These are phyloP conservation scores for Acer yangbiense DNA, from an alignment of 345 rosid species.

Conservation along the genomic window DNA sequence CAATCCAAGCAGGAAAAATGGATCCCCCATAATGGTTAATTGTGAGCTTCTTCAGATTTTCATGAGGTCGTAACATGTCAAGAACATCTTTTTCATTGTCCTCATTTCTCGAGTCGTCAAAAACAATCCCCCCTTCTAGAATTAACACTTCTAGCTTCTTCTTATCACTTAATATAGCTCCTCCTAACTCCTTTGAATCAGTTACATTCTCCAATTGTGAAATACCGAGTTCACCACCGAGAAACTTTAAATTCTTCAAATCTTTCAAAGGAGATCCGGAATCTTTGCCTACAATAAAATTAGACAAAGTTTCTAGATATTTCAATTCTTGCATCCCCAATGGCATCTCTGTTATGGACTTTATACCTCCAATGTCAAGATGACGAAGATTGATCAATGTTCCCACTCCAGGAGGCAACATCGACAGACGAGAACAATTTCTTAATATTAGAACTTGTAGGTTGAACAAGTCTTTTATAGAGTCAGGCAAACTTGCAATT, in stretches of 20 bases:
- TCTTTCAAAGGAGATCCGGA: not conserved
- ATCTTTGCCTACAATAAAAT: not conserved
- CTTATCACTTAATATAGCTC: not conserved
- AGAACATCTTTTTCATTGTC: not conserved
- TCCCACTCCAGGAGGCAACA: not conserved
- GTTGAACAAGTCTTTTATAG: not conserved
- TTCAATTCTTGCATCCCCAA: not conserved
- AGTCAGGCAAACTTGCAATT: not conserved
- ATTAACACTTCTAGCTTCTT: not conserved
- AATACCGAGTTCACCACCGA: not conserved
- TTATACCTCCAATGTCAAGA: conserved; percentile 11
- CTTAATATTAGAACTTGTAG: conserved; percentile 5
- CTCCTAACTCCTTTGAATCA: not conserved
- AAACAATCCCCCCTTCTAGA: not conserved
- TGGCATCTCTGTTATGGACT: not conserved
- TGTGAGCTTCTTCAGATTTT: not conserved
- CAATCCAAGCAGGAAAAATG: not conserved
- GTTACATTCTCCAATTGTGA: not conserved
- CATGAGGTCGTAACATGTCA: not conserved
- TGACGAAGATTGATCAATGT: not conserved
- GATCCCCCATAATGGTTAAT: not conserved
- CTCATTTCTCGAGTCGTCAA: not conserved
- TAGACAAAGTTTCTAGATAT: not conserved
- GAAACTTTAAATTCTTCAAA: not conserved
- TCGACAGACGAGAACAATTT: not conserved